Percentiles rank a stretch among this genome's conserved stretches.
These are phyloP conservation scores for Tolypocladium ophioglossoides DNA, from an alignment of 2,329 filamentous ascomycete species.

Conservation along the genomic window DNA sequence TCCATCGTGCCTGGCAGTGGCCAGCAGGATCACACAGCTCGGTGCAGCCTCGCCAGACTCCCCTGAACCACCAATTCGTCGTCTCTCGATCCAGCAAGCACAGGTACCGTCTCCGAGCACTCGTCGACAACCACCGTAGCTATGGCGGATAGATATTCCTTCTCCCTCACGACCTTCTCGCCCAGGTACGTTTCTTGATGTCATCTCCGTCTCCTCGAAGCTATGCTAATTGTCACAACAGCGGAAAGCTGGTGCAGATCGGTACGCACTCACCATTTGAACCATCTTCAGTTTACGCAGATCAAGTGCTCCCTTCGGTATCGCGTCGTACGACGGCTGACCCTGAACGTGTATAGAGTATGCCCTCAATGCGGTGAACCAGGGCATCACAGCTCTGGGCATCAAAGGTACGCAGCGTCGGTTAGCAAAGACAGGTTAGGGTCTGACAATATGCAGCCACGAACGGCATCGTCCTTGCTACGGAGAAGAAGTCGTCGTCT, in stretches of 20 bases:
- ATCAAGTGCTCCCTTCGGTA: neutral
- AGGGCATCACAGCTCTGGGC: constrained; percentile 94
- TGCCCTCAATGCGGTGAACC: constrained; percentile 97
- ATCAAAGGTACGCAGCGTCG: constrained; percentile 70
- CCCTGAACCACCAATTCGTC: constrained; percentile 1
- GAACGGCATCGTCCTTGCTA: constrained; percentile 96
- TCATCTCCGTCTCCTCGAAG: constrained; percentile 10
- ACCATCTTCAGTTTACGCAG: neutral
- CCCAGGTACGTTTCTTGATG: constrained; percentile 64
- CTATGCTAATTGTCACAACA: constrained; percentile 40
- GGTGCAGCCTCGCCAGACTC: constrained; percentile 2
- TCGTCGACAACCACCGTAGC: constrained; percentile 15
- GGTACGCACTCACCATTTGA: constrained; percentile 33
- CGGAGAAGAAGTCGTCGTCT: constrained; percentile 98
- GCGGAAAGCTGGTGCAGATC: constrained; percentile 98
- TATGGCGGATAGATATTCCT: constrained; percentile 98
- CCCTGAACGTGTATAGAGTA: constrained; percentile 58
- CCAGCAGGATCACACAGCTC: constrained; percentile 19
- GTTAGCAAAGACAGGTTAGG: neutral
- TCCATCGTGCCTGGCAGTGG: constrained; percentile 23
- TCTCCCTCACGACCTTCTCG: constrained; percentile 98
- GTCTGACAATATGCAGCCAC: constrained; percentile 53
- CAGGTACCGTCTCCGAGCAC: neutral
- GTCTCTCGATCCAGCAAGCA: constrained; percentile 6
- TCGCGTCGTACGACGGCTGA: constrained; percentile 1